Evolutionary conservation across 495 filamentous ascomycete species (phyloP).

Genomic region (Thozetella sp.): DNA sequence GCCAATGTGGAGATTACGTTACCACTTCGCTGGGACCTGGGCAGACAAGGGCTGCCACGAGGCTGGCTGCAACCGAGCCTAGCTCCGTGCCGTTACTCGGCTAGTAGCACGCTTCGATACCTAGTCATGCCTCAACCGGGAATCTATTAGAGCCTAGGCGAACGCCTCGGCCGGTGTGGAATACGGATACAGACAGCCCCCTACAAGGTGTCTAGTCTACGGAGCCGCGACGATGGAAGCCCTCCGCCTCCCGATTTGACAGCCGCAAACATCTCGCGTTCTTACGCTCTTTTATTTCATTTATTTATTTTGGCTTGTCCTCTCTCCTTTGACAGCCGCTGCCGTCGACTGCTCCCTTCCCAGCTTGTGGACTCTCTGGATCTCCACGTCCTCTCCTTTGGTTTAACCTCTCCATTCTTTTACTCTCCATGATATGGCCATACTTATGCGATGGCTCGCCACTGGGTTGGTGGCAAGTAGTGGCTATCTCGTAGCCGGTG

Average conservation of each 20-base stretch:
- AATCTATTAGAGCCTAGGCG: not conserved
- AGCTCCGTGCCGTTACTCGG: not conserved
- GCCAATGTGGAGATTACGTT: not conserved
- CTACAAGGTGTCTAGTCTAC: not conserved
- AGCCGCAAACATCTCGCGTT: not conserved
- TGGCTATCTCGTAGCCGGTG: not conserved
- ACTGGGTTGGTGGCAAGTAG: not conserved
- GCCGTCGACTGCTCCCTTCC: not conserved
- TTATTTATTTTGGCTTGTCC: not conserved
- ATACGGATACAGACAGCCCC: too few relatives aligned
- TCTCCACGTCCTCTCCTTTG: not conserved
- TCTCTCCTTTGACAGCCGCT: not conserved
- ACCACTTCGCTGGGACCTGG: too few relatives aligned
- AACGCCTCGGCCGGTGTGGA: not conserved
- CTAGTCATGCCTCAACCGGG: not conserved
- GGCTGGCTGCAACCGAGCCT: not conserved
- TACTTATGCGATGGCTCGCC: not conserved
- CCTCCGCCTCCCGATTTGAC: not conserved
- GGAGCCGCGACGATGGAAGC: not conserved
- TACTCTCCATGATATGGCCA: not conserved
- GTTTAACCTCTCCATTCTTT: not conserved
- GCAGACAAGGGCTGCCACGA: not conserved
- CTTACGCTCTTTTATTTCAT: not conserved
- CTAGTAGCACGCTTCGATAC: not conserved
- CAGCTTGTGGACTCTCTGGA: not conserved